Conservation (phyloP, 345 rosid species). For the Noccaea caerulescens region DNA sequence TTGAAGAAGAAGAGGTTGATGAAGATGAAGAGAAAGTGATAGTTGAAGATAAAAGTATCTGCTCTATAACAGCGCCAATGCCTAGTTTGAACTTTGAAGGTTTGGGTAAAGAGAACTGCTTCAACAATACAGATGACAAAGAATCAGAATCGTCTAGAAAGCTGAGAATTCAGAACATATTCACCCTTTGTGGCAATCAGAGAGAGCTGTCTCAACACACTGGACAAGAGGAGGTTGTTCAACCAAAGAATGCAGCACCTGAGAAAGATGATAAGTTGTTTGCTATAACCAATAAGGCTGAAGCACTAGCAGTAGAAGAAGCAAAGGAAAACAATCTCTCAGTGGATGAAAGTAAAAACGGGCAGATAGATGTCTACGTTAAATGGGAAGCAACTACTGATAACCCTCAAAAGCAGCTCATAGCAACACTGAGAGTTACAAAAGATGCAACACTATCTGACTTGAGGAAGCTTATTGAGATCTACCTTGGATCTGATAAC, state of each 20-base stretch:
- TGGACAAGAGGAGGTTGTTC: constrained; percentile 53
- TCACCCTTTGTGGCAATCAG: constrained; percentile 92
- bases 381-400: constrained; percentile 68
- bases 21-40: constrained; percentile 82
- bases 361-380: constrained; percentile 56
- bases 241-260: constrained; percentile 23
- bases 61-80: constrained; percentile 39
- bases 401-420: constrained; percentile 55
- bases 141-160: constrained; percentile 65
- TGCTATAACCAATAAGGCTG: constrained; percentile 21
- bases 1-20: constrained; percentile 85
- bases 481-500: constrained; percentile 63
- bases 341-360: constrained; percentile 37
- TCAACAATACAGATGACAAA: constrained; percentile 32
- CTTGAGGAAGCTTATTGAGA: constrained; percentile 73
- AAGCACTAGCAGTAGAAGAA: constrained; percentile 28
- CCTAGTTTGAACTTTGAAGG: constrained; percentile 27
- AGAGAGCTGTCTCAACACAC: constrained; percentile 78
- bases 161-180: constrained; percentile 79
- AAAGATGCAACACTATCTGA: constrained; percentile 68
- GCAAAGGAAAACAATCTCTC: constrained; percentile 64
- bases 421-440: constrained; percentile 58
- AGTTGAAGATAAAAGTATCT: constrained; percentile 74
- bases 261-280: constrained; percentile 21
- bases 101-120: constrained; percentile 34